These are phyloP conservation scores for Musa itinerans DNA, from an alignment of 176 grass and related monocot genomes.

Conservation along the genomic window DNA sequence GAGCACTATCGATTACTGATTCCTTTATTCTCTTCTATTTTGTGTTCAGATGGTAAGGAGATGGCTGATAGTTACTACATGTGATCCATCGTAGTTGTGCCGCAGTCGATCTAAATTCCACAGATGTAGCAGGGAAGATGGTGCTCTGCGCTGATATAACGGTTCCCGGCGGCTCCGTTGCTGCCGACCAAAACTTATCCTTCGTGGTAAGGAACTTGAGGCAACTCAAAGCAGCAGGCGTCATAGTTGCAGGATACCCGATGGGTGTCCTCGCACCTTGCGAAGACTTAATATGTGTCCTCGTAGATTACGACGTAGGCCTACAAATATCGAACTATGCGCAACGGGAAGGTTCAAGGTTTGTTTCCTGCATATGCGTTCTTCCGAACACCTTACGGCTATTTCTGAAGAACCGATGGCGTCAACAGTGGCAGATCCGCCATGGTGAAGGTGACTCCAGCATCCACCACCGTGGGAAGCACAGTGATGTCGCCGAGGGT, in stretches of 20 bases:
- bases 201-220: not conserved
- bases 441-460: constrained; percentile 31
- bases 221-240: not conserved
- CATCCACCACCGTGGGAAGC: constrained; percentile 31
- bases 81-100: not conserved
- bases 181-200: too few species aligned
- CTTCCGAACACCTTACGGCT: too few species aligned
- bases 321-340: too few species aligned
- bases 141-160: not conserved
- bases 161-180: not conserved
- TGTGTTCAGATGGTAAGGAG: too few species aligned
- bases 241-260: not conserved
- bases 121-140: not conserved
- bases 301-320: not conserved
- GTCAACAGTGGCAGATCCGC: not conserved
- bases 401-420: not conserved
- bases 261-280: not conserved
- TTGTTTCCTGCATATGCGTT: not conserved
- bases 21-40: too few species aligned
- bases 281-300: not conserved
- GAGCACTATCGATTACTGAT: too few species aligned
- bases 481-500: constrained; percentile 27
- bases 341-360: too few species aligned
- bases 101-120: not conserved
- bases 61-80: too few species aligned